Evolutionary conservation across 202 grass and related monocot genomes (phyloP), one percentile per base, ranked within the genome.

Genomic region (Schoenoplectus tabernaemontani): DNA sequence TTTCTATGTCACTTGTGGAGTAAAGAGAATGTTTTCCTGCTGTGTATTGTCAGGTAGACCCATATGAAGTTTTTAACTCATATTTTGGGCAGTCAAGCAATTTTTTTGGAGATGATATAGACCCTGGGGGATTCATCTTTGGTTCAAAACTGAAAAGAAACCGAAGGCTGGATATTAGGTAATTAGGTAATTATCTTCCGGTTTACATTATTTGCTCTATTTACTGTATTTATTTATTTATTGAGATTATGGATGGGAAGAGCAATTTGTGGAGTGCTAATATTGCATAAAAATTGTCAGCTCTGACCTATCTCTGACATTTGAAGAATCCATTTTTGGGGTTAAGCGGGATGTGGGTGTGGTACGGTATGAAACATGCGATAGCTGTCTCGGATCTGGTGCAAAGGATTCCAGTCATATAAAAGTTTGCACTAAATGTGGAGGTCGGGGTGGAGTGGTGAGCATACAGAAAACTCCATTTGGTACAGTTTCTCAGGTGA

Each of bases 291-390:
- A 64, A 59, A 83, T 90, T 82, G 50, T 59, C 85, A 97, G 93
- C 19, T 82, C 84, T 81, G 91, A 91, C 82, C 89, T 97, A 37
- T 63, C 75, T 82, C 82, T 97, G 82, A 89, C 89, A 83, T 97
- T 97, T 90, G 89, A 97, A 90, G 93, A 91, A 93, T 88, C 93
- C 63, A 85, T 97, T 43, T 63, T 90, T 77, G 93, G 91, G 78
- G 64, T 82, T 57, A 88, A 68, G 67, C 74, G 13, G n/a, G 87
- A 83, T 42, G 78, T 97, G 47, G 86, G 64, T 84, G 68, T 93
- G 78, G 62, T 72, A 53, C 23, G 82, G 20, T 73, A 87, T 73
- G 84, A 93, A 81, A 91, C 89, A 7, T 97, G 93, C 62, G 84
- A 42, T 79, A 76, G 51, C 36, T 97, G 93, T 77, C 57, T 84